A percentile compares a stretch with the other conserved stretches of the same genome.
Evolutionary conservation across 352 stramenopile genomes (phyloP).

Genomic region (Phytophthora meadii): DNA sequence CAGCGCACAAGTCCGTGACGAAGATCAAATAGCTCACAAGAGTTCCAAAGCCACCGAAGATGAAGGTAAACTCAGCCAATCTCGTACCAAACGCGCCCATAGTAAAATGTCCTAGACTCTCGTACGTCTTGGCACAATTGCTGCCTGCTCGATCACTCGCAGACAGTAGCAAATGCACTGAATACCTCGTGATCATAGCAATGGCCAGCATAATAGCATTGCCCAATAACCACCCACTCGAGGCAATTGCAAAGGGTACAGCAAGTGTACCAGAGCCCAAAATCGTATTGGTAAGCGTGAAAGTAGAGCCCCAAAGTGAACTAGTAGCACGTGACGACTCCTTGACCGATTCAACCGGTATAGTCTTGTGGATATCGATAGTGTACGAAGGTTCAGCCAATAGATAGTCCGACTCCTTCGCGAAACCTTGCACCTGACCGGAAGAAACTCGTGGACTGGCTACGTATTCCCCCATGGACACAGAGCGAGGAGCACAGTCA

Average conservation of each 20-base stretch:
- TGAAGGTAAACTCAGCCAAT: conserved; percentile 84
- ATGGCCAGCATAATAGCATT: conserved; percentile 75
- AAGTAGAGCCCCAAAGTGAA: conserved; percentile 71
- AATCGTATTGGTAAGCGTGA: conserved; percentile 83
- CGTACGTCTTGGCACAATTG: conserved; percentile 77
- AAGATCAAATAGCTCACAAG: conserved; percentile 88
- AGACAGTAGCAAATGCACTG: conserved; percentile 66
- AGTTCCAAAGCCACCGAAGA: conserved; percentile 84
- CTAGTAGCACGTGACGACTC: conserved; percentile 42
- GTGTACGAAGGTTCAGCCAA: conserved; percentile 27
- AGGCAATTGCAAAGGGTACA: conserved; percentile 76
- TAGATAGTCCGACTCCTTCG: conserved; percentile 35
- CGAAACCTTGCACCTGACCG: conserved; percentile 15
- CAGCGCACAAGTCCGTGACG: conserved; percentile 73
- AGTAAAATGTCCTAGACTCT: conserved; percentile 76
- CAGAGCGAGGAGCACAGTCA: conserved; percentile 53
- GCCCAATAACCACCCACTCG: conserved; percentile 72
- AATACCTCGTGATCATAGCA: conserved; percentile 81
- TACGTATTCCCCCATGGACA: conserved; percentile 88
- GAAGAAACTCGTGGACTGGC: conserved; percentile 46
- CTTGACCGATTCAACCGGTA: conserved; percentile 15
- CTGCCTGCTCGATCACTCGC: conserved; percentile 68
- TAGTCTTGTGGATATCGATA: conserved; percentile 47
- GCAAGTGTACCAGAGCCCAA: conserved; percentile 76
- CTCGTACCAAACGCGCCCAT: conserved; percentile 66